A percentile compares a stretch with the other conserved stretches of the same genome.
Conservation (phyloP, 2,329 filamentous ascomycete species). For the Xylariaceae sp. region DNA sequence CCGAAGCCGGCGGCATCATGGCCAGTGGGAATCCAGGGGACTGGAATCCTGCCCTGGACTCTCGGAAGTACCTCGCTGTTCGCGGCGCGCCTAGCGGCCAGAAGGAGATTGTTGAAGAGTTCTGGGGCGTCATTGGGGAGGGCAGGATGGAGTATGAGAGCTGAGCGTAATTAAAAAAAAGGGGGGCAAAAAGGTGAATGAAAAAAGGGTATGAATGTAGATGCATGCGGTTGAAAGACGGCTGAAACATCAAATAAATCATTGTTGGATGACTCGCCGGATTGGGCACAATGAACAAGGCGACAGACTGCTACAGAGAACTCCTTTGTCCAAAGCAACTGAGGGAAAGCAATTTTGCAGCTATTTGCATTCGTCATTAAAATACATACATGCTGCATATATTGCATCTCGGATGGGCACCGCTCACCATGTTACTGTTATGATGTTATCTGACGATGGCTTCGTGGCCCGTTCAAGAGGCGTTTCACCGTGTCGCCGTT, state of each 20-base stretch:
- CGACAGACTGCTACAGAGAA: conserved; percentile 13
- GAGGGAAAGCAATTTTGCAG: no score
- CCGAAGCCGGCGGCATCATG: conserved; percentile 69
- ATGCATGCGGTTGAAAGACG: not conserved
- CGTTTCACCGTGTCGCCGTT: conserved; percentile 10
- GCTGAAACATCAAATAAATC: conserved; percentile 8
- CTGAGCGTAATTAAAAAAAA: conserved; percentile 8
- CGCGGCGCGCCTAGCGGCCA: conserved; percentile 55
- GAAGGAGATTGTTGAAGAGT: conserved; percentile 57
- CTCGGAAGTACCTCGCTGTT: conserved; percentile 57
- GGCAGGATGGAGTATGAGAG: conserved; percentile 44
- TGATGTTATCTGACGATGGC: conserved; percentile 14
- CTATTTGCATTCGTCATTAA: no score
- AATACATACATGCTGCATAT: no score
- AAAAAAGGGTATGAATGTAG: conserved; percentile 1
- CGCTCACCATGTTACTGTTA: conserved; percentile 4
- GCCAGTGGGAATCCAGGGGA: conserved; percentile 67
- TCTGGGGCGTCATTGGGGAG: conserved; percentile 57
- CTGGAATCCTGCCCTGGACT: conserved; percentile 59
- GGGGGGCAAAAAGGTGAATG: not conserved
- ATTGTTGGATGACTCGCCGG: conserved; percentile 6
- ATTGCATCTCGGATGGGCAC: not conserved
- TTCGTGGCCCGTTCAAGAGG: conserved; percentile 8
- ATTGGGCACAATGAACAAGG: conserved; percentile 12
- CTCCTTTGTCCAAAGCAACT: no score